phyloP scores from a whole-genome alignment of 1,284 basidiomycete genomes.

The Ceratobasidium papillatum region DNA sequence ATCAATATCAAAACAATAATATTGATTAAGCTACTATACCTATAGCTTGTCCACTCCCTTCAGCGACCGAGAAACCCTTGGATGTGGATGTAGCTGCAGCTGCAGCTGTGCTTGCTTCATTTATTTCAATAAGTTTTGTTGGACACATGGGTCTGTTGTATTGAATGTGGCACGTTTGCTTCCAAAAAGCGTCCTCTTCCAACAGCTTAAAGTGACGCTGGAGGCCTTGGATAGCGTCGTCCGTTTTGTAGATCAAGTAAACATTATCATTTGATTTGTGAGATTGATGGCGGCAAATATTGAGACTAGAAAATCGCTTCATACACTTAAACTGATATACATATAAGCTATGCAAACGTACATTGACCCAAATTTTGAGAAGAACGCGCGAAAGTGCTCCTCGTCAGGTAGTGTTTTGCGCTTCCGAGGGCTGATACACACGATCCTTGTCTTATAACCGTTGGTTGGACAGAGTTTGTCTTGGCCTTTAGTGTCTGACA shows the following conservation, averaged over 20 bases:
- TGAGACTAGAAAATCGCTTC: background rate
- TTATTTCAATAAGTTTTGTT: background rate
- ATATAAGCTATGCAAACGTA: background rate
- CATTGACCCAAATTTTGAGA: constrained; percentile 26
- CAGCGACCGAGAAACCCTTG: too few relatives aligned
- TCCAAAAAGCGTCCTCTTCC: background rate
- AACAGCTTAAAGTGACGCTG: background rate
- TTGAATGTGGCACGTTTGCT: background rate
- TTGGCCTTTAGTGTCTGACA: background rate
- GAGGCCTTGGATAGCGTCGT: background rate
- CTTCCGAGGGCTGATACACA: constrained; percentile 2
- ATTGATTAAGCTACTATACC: background rate
- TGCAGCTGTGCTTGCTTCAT: background rate
- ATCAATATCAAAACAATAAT: too few relatives aligned
- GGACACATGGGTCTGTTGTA: background rate
- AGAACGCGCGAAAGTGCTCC: constrained; percentile 23
- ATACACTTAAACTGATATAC: background rate
- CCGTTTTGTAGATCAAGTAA: constrained; percentile 17
- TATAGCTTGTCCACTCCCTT: too few relatives aligned
- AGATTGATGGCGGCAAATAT: background rate
- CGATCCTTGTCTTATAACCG: background rate
- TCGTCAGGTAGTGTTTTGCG: background rate
- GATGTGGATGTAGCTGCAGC: too few relatives aligned
- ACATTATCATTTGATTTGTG: background rate
- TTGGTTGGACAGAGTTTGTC: background rate